Evolutionary conservation across 2,329 filamentous ascomycete genomes (phyloP).

Genomic region (Scedosporium dehoogii): DNA sequence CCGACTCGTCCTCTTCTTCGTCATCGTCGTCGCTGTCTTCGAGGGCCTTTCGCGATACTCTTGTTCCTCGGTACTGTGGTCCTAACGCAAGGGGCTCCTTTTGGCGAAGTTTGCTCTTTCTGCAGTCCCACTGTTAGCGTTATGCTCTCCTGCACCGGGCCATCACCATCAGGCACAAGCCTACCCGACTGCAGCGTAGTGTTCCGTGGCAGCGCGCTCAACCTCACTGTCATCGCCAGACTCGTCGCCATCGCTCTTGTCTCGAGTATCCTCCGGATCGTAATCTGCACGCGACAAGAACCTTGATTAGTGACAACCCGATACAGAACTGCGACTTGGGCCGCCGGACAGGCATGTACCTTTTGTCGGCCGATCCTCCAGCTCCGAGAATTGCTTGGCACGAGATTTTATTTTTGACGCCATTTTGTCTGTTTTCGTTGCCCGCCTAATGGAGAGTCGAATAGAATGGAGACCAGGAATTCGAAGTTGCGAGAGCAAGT

Average conservation of each 20-base stretch:
- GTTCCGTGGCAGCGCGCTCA: constrained; percentile 62
- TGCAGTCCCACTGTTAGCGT: constrained; percentile 18
- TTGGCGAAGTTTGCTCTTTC: constrained; percentile 75
- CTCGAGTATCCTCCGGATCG: constrained; percentile 62
- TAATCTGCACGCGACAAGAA: constrained; percentile 45
- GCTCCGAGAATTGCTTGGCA: neutral
- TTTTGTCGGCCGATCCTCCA: constrained; percentile 1
- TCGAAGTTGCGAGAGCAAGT: neutral
- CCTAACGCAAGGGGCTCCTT: constrained; percentile 61
- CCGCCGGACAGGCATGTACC: constrained; percentile 1
- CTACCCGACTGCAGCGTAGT: constrained; percentile 71
- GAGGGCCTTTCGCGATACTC: constrained; percentile 60
- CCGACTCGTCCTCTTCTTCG: constrained; percentile 16
- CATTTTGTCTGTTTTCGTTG: neutral
- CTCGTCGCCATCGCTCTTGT: constrained; percentile 40
- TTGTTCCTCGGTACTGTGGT: constrained; percentile 68
- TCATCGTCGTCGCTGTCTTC: constrained; percentile 40
- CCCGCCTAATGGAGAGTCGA: neutral
- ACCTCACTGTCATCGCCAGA: constrained; percentile 38
- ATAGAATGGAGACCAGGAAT: neutral
- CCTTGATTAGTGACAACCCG: neutral
- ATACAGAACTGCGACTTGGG: neutral
- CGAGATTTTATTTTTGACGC: neutral
- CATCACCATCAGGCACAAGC: constrained; percentile 10
- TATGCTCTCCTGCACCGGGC: neutral